Base-by-base conservation (phyloP, 768 basidiomycete genomes). In the Rickenella mellea region DNA sequence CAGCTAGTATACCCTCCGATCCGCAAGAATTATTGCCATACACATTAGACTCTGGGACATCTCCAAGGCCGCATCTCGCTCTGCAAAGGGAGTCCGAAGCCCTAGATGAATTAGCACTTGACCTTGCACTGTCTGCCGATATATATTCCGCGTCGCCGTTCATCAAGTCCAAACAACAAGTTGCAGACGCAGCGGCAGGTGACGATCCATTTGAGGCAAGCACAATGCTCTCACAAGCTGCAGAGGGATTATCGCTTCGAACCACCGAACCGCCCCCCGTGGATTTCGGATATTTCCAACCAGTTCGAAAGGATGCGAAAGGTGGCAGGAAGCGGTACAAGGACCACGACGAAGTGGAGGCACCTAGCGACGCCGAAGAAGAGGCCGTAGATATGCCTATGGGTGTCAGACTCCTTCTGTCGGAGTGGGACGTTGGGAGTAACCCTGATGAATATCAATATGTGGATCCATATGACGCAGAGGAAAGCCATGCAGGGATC, bases 391-490 rank as follows among this genome's bases (percentile, higher is more conserved):
- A 50, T 5, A 17, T 14, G 40, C 70, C 78, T 0, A 56, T 68
- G 3, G 80, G 80, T 2, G 76, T 81, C 8, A 68, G 79, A 22
- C 63, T 79, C 17, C 65, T 89, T 29, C 57, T 89, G 42, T 68
- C 71, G 43, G 80, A 83, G 31, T 89, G 86, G 86, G 67, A 74
- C 39, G 46, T 74, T 19, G 76, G 80, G 10, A 48, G 61, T 2
- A 64, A 77, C 55, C 73, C 76, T 3, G 57, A 64, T 2, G 54
- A 67, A 5, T 80, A 75, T 48, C 50, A 53, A 2, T 83, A 76
- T 51, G 55, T 47, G 8, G 78, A 85, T 48, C 73, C 74, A 1
- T 84, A 82, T 52, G 65, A 63, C 33, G 50, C 55, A 21, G 55
- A 47, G 5, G 48, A 51, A n/a, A 45, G 47, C n/a, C 59, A 55